These are phyloP conservation scores for Talaromyces sp. DNA, from an alignment of 2,329 filamentous ascomycete species.

Conservation along the genomic window DNA sequence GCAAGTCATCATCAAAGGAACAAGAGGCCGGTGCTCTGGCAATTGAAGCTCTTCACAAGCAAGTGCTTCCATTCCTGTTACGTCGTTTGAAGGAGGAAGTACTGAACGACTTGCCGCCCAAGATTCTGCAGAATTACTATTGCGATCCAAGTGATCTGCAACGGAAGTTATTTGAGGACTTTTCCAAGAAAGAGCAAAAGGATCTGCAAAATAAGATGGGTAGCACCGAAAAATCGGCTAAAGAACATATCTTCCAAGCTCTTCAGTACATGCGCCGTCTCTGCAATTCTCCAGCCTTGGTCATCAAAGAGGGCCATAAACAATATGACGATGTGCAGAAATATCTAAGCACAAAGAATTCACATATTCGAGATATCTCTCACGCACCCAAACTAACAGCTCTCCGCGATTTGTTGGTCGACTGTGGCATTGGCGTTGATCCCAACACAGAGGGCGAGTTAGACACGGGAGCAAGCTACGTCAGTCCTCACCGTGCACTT, in stretches of 20 bases:
- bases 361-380: slow-evolving; percentile 74
- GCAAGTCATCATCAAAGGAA: slow-evolving; percentile 96
- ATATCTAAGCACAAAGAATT: slow-evolving; percentile 73
- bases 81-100: slow-evolving; percentile 97
- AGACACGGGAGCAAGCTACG: slow-evolving; percentile 66
- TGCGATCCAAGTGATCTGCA: slow-evolving; percentile 95
- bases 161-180: slow-evolving; percentile 93
- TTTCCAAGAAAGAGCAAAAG: slow-evolving; percentile 88
- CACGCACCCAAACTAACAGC: slow-evolving; percentile 94
- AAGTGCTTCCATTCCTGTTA: slow-evolving; percentile 92
- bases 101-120: slow-evolving; percentile 89
- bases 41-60: slow-evolving; percentile 97
- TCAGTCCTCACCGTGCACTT: slow-evolving; percentile 91
- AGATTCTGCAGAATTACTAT: slow-evolving; percentile 99
- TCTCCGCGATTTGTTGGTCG: slow-evolving; percentile 87
- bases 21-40: slow-evolving; percentile 95
- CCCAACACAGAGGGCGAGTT: slow-evolving; percentile 53
- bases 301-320: slow-evolving; percentile 90
- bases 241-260: slow-evolving; percentile 98
- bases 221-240: slow-evolving; percentile 83
- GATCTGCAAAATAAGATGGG: slow-evolving; percentile 80
- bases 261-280: slow-evolving; percentile 99
- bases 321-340: slow-evolving; percentile 85
- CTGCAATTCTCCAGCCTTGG: slow-evolving; percentile 93
- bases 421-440: slow-evolving; percentile 90